Evolutionary conservation across 2,329 filamentous ascomycete species (phyloP).

Genomic region (Rhynchosporium secalis): DNA sequence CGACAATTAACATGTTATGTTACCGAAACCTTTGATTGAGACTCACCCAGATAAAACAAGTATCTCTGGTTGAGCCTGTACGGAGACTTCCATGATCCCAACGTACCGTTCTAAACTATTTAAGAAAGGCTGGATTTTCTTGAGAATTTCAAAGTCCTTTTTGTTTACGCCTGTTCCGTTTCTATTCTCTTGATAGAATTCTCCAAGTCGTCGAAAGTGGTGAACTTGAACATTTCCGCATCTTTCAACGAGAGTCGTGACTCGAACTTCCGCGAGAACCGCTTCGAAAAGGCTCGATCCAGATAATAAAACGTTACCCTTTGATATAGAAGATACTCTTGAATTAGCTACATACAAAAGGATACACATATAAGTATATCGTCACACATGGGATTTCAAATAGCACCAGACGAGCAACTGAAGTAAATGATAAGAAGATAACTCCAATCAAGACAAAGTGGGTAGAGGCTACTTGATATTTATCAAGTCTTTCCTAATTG

Average conservation of each 20-base stretch:
- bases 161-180: constrained; percentile 1
- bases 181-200: constrained; percentile 13
- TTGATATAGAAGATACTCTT: too few species aligned
- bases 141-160: constrained; percentile 17
- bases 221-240: not conserved
- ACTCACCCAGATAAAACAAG: constrained; percentile 17
- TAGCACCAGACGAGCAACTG: too few species aligned
- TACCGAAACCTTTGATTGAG: not conserved
- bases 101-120: constrained; percentile 15
- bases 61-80: constrained; percentile 15
- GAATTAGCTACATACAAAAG: too few species aligned
- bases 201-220: constrained; percentile 14
- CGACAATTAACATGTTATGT: not conserved
- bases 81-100: constrained; percentile 19
- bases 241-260: constrained; percentile 10
- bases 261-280: constrained; percentile 6
- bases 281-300: not conserved
- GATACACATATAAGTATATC: too few species aligned
- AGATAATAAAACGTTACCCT: not conserved
- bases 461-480: too few species aligned
- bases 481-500: too few species aligned
- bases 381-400: too few species aligned
- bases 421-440: too few species aligned
- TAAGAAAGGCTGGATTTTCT: constrained; percentile 17
- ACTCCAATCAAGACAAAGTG: too few species aligned